A percentile compares a stretch with the other conserved stretches of the same genome.
phyloP scores from a whole-genome alignment of 176 grass and related monocot species.

The Hyparrhenia diplandra region DNA sequence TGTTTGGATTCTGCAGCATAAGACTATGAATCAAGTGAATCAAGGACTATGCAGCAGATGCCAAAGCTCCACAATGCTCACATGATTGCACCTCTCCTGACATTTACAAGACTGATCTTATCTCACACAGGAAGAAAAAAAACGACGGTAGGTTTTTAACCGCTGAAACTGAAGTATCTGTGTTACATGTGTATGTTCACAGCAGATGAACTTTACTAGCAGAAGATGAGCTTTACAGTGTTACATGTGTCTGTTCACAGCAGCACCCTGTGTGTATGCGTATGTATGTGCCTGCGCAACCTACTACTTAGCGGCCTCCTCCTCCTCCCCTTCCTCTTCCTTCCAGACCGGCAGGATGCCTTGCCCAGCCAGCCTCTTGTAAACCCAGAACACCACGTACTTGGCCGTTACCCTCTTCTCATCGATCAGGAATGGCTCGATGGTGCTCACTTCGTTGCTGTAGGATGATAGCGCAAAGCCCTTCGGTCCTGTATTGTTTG shows the following conservation, averaged over 20 bases:
- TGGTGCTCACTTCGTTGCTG: constrained; percentile 59
- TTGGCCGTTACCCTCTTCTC: constrained; percentile 70
- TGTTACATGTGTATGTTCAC: constrained; percentile 32
- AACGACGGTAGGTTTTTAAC: not conserved
- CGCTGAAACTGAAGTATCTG: not conserved
- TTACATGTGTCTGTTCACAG: constrained; percentile 20
- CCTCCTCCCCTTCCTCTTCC: constrained; percentile 28
- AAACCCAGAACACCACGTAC: constrained; percentile 86
- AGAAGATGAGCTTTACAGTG: constrained; percentile 23
- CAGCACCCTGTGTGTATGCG: not conserved
- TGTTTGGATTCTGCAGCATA: not conserved
- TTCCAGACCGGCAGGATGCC: constrained; percentile 81
- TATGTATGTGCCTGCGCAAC: not conserved
- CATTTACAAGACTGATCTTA: not conserved
- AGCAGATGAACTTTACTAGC: constrained; percentile 4
- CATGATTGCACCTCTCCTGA: not conserved
- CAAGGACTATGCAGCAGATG: not conserved
- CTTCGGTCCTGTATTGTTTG: constrained; percentile 64
- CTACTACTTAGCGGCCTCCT: constrained; percentile 1
- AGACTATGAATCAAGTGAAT: not conserved
- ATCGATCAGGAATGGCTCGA: constrained; percentile 88
- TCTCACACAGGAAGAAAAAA: not conserved
- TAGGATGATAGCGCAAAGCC: constrained; percentile 82
- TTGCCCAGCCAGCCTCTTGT: constrained; percentile 89
- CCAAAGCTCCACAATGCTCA: not conserved